Base-by-base conservation (phyloP, 352 stramenopile genomes). In the Globisporangium yorkense region DNA sequence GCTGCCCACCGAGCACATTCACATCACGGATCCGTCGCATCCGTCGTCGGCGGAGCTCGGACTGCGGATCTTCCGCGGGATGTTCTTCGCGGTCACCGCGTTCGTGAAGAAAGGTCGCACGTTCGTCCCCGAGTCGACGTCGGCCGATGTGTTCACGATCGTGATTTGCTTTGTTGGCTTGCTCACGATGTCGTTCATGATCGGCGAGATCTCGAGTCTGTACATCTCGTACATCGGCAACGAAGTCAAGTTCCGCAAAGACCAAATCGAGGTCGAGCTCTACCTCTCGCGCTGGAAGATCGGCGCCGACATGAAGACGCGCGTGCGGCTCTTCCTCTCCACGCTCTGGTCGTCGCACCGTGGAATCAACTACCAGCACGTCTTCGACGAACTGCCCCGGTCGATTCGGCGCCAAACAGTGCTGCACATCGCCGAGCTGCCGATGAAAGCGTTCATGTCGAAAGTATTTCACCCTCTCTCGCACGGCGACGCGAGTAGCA, bases 191-290 rank as follows among this genome's bases (percentile, higher is more conserved):
- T 75, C 73, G 2, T 89, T 88, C 61, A 82, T 88, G 67, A 88
- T 88, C 52, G 75, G 80, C 5, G 77, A 89, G 43, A 76, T 87
- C 39, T 77, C 80, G 2, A 84, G 70, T 37, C 57, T 89, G 35
- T 88, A 84, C 62, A 85, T 89, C 45, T 88, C 75, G 9, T 80
- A 66, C 20, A 89, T 87, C 24, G 62, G 71, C 10, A 82, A 88
- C 45, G 69, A 88, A 54, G 68, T 89, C 16, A 67, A 74, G 15
- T 89, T 86, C 53, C 77, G 74, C 20, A 88, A 87, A 45, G 66
- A 89, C 40, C 70, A 86, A 31, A 87, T 87, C 41, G 69, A 75
- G 1, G 51, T 82, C 0, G 73, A 88, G 56, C 49, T 71, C 13
- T 86, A 70, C 18, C 59, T 90, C 12, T 66, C 69, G 0, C 68